phyloP scores from a whole-genome alignment of 2,329 filamentous ascomycete genomes.

The Cercospora berteroae region DNA sequence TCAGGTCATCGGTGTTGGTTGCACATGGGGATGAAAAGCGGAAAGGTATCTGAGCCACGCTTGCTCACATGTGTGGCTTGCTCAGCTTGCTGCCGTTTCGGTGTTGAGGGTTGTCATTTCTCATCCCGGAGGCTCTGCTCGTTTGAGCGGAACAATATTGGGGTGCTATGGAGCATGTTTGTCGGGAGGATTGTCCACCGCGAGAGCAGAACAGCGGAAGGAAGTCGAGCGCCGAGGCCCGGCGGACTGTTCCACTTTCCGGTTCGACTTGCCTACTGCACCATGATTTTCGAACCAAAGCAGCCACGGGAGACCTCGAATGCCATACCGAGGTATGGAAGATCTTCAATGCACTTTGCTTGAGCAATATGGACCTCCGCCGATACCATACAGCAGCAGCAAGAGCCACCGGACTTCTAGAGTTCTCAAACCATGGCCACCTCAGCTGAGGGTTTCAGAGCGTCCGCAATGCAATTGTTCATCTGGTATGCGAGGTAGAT shows the following conservation, averaged over 20 bases:
- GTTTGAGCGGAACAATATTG: not conserved
- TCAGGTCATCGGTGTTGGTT: not conserved
- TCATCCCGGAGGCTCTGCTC: not conserved
- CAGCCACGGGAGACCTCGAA: not conserved
- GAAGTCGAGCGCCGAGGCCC: not conserved
- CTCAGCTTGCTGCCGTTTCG: not conserved
- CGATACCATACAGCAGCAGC: too few species aligned
- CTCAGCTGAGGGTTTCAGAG: too few species aligned
- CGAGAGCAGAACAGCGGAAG: not conserved
- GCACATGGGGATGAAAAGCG: too few species aligned
- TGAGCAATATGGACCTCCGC: too few species aligned
- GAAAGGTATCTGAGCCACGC: not conserved
- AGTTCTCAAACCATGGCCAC: too few species aligned
- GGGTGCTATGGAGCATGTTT: not conserved
- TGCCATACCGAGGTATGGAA: not conserved
- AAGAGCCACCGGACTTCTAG: too few species aligned
- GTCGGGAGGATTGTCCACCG: not conserved
- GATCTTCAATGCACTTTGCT: not conserved
- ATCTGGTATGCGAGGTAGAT: too few species aligned
- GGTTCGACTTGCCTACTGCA: not conserved
- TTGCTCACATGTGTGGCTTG: not conserved
- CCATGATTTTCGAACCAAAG: not conserved
- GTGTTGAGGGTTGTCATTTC: not conserved
- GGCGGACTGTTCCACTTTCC: not conserved
- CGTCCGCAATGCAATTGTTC: too few species aligned